Base-by-base conservation (phyloP, 306 rosid genomes). In the Ormosia emarginata region DNA sequence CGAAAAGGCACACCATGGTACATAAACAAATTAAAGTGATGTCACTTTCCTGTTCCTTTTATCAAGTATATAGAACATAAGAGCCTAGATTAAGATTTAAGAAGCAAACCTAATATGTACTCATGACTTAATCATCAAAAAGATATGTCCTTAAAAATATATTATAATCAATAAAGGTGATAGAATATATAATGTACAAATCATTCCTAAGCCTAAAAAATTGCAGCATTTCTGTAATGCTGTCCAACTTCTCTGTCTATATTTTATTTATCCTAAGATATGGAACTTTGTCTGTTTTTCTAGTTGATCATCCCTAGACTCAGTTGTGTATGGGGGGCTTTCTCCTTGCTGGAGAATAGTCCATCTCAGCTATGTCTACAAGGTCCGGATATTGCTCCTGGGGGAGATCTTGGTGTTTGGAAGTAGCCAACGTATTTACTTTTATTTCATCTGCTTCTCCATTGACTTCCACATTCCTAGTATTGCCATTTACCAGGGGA, bases 311-410 rank as follows among this genome's bases (percentile, higher is more conserved):
- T 80, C 71, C 52, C 57, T 37, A 75, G 50, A 40, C 47, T 88
- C 83, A 94, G 84, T 92, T 94, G 86, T 92, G 95, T 88, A 92
- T 94, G 0, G 98, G 97, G 83, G 97, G 82, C 87, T 92, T 92
- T 92, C 90, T 84, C 78, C 87, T 88, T 7, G 97, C 95, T 41
- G 98, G 92, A 82, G 98, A 90, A 83, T 92, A 94, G 83, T 94
- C 98, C 98, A 94, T 90, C 86, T 92, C 98, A 71, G 90, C 84
- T 67, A 92, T 84, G 83, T 92, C 93, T 76, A 78, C 78, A 32
- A 75, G 65, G 68, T 92, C 88, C 17, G 86, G 82, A 76, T 86
- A 86, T 15, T 83, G 87, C 67, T 82, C 86, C 15, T 78, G 68
- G 34, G 49, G 29, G 43, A 33, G 36, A 70, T 83, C 69, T 30